A percentile compares a stretch with the other conserved stretches of the same genome.
Conservation (phyloP, 768 basidiomycete genomes). For the Lactarius akahatsu region DNA sequence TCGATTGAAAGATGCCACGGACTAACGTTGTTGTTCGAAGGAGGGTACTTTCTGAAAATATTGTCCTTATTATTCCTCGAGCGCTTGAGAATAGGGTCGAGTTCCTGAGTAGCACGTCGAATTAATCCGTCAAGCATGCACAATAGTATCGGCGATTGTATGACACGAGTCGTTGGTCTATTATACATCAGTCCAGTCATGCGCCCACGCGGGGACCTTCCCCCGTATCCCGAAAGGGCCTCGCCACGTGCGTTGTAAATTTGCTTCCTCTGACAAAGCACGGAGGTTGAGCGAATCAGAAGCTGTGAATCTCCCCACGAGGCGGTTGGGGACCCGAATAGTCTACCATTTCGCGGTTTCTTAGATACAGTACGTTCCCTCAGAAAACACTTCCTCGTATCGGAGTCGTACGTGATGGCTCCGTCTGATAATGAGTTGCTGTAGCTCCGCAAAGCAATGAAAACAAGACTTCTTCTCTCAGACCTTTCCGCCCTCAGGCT, state of each 20-base stretch:
- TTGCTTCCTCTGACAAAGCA: slow-evolving; percentile 3
- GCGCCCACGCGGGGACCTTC: not conserved
- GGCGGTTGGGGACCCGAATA: slow-evolving; percentile 16
- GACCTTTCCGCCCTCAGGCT: slow-evolving; percentile 20
- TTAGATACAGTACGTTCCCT: not conserved
- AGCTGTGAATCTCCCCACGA: slow-evolving; percentile 11
- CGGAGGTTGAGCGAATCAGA: slow-evolving; percentile 23
- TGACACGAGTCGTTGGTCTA: not conserved
- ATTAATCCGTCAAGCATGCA: not conserved
- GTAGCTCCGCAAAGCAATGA: no score
- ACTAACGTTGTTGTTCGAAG: slow-evolving; percentile 16
- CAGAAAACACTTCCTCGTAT: not conserved
- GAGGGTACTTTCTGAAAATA: slow-evolving; percentile 10
- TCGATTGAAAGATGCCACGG: not conserved
- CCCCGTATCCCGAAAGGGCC: not conserved
- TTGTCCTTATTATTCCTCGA: not conserved
- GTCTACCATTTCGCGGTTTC: no score
- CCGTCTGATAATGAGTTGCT: not conserved
- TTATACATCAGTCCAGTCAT: no score
- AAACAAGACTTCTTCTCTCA: not conserved
- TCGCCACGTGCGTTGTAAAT: not conserved
- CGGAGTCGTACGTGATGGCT: slow-evolving; percentile 16
- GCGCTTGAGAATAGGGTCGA: not conserved
- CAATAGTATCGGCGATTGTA: not conserved
- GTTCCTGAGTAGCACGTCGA: not conserved